Base-by-base conservation (phyloP, 2,329 filamentous ascomycete genomes). In the Aurifilum marmelostoma region DNA sequence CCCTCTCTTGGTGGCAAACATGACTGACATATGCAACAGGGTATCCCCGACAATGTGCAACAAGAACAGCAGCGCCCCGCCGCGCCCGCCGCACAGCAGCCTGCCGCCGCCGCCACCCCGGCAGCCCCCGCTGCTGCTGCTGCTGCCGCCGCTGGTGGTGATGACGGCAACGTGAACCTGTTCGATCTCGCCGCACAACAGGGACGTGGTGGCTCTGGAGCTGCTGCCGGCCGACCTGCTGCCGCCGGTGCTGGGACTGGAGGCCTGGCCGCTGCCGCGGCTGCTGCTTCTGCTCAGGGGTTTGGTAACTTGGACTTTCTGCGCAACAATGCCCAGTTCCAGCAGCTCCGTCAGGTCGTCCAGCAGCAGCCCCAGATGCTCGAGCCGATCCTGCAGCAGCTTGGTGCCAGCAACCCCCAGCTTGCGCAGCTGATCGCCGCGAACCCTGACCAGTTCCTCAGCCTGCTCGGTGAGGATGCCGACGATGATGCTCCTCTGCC, bases 351-450 rank as follows among this genome's bases (percentile, higher is more conserved):
- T 72, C 94, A 97, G 82, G 91, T 99, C 29, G 95, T 99, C 59
- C 96, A 99, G 82, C 94, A 97, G 80, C 93, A 98, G 79, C 96
- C 96, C 24, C 92, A 96, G 79, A 99, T 99, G 96, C 90, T 99
- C 29, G 96, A 99, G 83, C 95, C 96, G 8, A 98, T 99, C 74
- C 85, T 99, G 68, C 95, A 98, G 81, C 94, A 97, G 81, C 93
- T 99, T 50, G 94, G 93, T 47, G 92, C 93, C 29, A 95, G 95
- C 34, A 99, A 99, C 82, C 96, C 96, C 24, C 92, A 97, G 78
- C 89, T 99, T 67, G 96, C 96, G 9, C 91, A 95, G 79, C 86
- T 97, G 77, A 99, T 99, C 73, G 92, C 92, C 54, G 89, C 92
- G 77, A 93, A 98, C 80, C 94, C 94, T 9, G 94, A 97, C 66